A percentile compares a stretch with the other conserved stretches of the same genome.
These are phyloP conservation scores for Salix koriyanagi DNA, from an alignment of 345 rosid genomes.

Conservation along the genomic window DNA sequence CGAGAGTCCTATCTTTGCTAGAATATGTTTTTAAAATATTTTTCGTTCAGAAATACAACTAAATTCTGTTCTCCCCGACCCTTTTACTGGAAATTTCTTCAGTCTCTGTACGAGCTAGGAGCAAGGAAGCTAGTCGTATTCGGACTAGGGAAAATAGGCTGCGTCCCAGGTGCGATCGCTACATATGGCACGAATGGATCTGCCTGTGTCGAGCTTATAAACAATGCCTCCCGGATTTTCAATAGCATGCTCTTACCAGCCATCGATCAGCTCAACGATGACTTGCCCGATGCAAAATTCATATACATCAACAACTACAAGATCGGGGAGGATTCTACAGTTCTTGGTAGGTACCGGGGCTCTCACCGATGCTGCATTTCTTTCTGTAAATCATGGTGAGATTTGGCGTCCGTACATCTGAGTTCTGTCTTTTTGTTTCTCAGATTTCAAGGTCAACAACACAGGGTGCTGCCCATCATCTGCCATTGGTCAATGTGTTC, in stretches of 20 bases:
- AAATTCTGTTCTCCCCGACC: too few species aligned
- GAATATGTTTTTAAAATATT: too few species aligned
- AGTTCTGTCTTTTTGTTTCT: background rate
- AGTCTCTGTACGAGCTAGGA: slow-evolving; percentile 28
- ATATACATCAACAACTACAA: slow-evolving; percentile 17
- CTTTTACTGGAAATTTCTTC: background rate
- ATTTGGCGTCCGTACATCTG: background rate
- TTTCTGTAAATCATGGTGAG: background rate
- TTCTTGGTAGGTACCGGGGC: background rate
- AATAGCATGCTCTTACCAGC: slow-evolving; percentile 16
- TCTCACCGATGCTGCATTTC: background rate
- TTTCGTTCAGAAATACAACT: too few species aligned
- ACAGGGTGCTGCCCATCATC: slow-evolving; percentile 1
- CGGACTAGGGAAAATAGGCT: slow-evolving; percentile 34
- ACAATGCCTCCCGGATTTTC: slow-evolving; percentile 20
- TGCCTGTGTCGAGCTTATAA: slow-evolving; percentile 15
- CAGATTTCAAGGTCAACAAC: slow-evolving; percentile 3
- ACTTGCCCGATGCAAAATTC: slow-evolving; percentile 22
- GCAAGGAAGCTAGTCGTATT: slow-evolving; percentile 36
- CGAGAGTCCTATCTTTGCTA: too few species aligned
- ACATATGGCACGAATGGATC: slow-evolving; percentile 20
- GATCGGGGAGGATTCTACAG: background rate
- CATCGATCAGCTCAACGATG: slow-evolving; percentile 21
- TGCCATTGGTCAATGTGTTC: slow-evolving; percentile 15
- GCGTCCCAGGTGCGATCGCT: slow-evolving; percentile 11